These are phyloP conservation scores for Fusarium nanum DNA, from an alignment of 2,329 filamentous ascomycete genomes.

Conservation along the genomic window DNA sequence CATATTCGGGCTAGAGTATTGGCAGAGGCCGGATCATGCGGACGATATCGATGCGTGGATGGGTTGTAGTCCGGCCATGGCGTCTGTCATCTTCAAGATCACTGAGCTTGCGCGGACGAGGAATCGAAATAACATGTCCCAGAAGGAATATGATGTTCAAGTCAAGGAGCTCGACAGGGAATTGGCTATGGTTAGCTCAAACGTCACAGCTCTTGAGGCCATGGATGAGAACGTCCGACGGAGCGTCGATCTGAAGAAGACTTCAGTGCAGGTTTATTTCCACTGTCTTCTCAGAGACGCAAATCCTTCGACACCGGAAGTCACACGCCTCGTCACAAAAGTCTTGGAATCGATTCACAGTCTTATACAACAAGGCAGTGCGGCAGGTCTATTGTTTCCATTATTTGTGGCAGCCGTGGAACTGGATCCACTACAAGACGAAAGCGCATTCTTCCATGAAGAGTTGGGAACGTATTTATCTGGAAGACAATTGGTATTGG, in stretches of 20 bases:
- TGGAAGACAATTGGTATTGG: slow-evolving; percentile 33
- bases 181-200: neutral
- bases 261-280: slow-evolving; percentile 58
- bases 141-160: neutral
- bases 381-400: slow-evolving; percentile 36
- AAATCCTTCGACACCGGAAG: slow-evolving; percentile 49
- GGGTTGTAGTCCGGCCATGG: slow-evolving; percentile 60
- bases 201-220: neutral
- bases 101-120: slow-evolving; percentile 58
- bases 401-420: slow-evolving; percentile 42
- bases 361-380: slow-evolving; percentile 32
- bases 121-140: neutral
- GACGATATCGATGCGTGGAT: slow-evolving; percentile 57
- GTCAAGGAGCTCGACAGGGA: slow-evolving; percentile 20
- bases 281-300: slow-evolving; percentile 59
- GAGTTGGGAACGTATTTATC: neutral
- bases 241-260: slow-evolving; percentile 49
- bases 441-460: neutral
- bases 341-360: slow-evolving; percentile 18
- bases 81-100: slow-evolving; percentile 59
- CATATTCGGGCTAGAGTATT: slow-evolving; percentile 60
- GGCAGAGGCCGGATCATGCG: slow-evolving; percentile 47
- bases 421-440: slow-evolving; percentile 34
- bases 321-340: slow-evolving; percentile 13
- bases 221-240: slow-evolving; percentile 39